These are phyloP conservation scores for Lactarius akahatsu DNA, from an alignment of 768 basidiomycete species.

Conservation along the genomic window DNA sequence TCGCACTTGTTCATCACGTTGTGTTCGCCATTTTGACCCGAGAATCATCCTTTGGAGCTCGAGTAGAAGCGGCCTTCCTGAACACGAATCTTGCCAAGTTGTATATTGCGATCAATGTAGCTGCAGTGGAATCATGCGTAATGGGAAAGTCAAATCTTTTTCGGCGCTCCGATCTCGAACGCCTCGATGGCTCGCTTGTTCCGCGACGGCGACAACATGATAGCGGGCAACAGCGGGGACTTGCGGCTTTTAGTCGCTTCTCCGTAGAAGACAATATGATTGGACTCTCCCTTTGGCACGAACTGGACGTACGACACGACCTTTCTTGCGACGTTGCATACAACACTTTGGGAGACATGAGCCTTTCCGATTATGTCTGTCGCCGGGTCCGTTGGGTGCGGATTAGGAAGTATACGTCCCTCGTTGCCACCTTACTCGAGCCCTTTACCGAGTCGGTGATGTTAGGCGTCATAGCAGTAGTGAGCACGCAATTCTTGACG, in stretches of 20 bases:
- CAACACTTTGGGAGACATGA: constrained; percentile 88
- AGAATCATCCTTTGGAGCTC: constrained; percentile 67
- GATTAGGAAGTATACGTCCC: constrained; percentile 91
- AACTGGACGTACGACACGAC: constrained; percentile 83
- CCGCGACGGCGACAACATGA: constrained; percentile 34
- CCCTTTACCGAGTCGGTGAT: constrained; percentile 90
- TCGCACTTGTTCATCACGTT: constrained; percentile 93
- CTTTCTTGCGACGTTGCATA: constrained; percentile 88
- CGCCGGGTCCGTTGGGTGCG: constrained; percentile 95
- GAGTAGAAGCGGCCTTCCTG: constrained; percentile 89
- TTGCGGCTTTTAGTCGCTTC: constrained; percentile 81
- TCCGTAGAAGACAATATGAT: constrained; percentile 99
- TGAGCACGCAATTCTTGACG: constrained; percentile 52
- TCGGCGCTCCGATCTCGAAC: constrained; percentile 82
- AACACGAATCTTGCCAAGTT: constrained; percentile 98
- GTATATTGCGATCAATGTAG: constrained; percentile 91
- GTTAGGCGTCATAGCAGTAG: constrained; percentile 60
- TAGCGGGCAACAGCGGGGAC: constrained; percentile 46
- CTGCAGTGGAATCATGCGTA: constrained; percentile 91
- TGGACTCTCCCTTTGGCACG: constrained; percentile 88
- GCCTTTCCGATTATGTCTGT: constrained; percentile 79
- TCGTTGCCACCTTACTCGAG: constrained; percentile 82
- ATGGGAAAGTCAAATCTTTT: constrained; percentile 97
- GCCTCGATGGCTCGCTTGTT: constrained; percentile 64
- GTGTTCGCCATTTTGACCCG: constrained; percentile 81